Evolutionary conservation across 1,284 basidiomycete species (phyloP).

Genomic region (Cyathus olla): DNA sequence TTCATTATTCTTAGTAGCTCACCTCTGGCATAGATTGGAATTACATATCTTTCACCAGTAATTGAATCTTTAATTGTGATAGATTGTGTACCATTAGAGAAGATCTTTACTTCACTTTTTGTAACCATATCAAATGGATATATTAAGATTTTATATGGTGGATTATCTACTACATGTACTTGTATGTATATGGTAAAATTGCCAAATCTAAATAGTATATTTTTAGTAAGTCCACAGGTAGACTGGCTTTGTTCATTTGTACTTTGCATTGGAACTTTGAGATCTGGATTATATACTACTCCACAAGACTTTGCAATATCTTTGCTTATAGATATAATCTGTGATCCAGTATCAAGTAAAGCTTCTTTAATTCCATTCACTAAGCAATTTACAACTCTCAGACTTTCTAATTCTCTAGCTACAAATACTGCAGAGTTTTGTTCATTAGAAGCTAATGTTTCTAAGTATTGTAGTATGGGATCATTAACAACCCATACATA

Average conservation of each 20-base stretch:
- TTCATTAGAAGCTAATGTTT: constrained; percentile 4
- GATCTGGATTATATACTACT: no score
- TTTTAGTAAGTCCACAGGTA: no score
- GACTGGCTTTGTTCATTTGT: no score
- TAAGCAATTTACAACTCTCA: constrained; percentile 12
- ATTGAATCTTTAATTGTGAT: constrained; percentile 38
- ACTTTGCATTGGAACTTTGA: no score
- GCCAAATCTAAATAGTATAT: no score
- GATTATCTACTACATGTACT: no score
- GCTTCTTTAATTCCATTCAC: constrained; percentile 20
- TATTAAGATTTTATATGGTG: no score
- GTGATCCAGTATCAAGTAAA: constrained; percentile 27
- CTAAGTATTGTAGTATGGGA: constrained; percentile 12
- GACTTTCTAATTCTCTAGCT: constrained; percentile 11
- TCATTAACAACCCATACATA: constrained; percentile 4
- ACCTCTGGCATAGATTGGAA: constrained; percentile 32
- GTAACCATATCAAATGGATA: constrained; percentile 46
- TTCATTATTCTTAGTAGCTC: neutral
- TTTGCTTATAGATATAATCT: constrained; percentile 33
- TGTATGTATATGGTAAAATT: no score
- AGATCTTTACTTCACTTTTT: constrained; percentile 25
- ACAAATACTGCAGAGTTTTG: constrained; percentile 6
- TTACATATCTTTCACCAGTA: constrained; percentile 7
- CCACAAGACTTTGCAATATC: no score
- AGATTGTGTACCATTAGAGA: constrained; percentile 21